Conservation (phyloP, 768 basidiomycete genomes). For the Amanita phalloides region DNA sequence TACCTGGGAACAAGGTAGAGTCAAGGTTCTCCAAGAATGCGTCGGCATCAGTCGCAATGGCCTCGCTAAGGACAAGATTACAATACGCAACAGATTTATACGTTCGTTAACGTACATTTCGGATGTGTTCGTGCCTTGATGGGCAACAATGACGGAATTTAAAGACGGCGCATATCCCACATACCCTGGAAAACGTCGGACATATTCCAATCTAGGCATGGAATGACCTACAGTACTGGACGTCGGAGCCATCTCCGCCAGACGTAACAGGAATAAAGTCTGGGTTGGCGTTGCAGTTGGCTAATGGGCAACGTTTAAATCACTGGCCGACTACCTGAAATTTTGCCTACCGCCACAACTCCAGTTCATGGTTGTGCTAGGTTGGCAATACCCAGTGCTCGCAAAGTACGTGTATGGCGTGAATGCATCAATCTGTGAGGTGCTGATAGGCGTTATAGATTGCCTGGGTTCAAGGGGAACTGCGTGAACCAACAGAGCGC, state of each 20-base stretch:
- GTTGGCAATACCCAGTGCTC: conserved; percentile 38
- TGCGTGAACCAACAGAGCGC: neutral
- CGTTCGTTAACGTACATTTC: conserved; percentile 18
- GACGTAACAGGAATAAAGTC: conserved; percentile 31
- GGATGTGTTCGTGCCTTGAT: conserved; percentile 30
- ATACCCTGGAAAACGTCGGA: conserved; percentile 8
- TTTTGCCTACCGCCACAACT: conserved; percentile 34
- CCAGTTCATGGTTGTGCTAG: conserved; percentile 33
- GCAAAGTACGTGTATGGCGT: conserved; percentile 40
- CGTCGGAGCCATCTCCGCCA: conserved; percentile 28
- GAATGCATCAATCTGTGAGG: conserved; percentile 29
- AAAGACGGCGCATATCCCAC: conserved; percentile 22
- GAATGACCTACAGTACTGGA: conserved; percentile 25
- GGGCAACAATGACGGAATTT: conserved; percentile 27
- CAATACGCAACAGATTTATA: neutral
- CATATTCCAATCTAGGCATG: neutral
- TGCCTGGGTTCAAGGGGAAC: conserved; percentile 3
- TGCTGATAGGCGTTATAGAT: conserved; percentile 24
- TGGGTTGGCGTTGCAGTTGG: conserved; percentile 28
- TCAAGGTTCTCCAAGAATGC: conserved; percentile 21
- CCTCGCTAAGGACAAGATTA: conserved; percentile 14
- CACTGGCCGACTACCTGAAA: neutral
- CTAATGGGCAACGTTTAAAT: conserved; percentile 12
- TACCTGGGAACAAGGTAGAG: conserved; percentile 32
- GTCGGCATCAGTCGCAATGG: conserved; percentile 27